Percentiles rank a stretch among this genome's conserved stretches.
Evolutionary conservation across 176 grass and related monocot genomes (phyloP).

Genomic region (Tillandsia leiboldiana): DNA sequence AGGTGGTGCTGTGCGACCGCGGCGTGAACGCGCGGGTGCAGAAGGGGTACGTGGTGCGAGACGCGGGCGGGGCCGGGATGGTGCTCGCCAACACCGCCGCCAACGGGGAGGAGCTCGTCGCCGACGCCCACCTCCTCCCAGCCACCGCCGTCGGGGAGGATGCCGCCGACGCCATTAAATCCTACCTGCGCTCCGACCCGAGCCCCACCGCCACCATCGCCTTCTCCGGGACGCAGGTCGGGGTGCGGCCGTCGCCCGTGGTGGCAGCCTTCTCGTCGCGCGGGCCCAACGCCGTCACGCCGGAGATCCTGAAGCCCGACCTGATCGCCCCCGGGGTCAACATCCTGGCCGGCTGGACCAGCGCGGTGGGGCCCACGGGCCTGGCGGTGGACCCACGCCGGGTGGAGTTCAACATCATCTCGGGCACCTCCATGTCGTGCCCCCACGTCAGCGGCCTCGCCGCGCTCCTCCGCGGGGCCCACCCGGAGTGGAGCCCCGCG

Average conservation of each 20-base stretch:
- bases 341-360: slow-evolving; percentile 83
- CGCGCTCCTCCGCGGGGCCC: slow-evolving; percentile 44
- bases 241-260: slow-evolving; percentile 46
- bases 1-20: slow-evolving; percentile 81
- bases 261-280: slow-evolving; percentile 82
- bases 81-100: slow-evolving; percentile 70
- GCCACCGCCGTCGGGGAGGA: slow-evolving; percentile 50
- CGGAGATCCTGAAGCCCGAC: slow-evolving; percentile 78
- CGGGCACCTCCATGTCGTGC: slow-evolving; percentile 89
- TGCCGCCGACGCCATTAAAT: slow-evolving; percentile 42
- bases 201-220: slow-evolving; percentile 46
- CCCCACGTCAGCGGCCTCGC: slow-evolving; percentile 78
- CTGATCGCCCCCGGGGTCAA: slow-evolving; percentile 71
- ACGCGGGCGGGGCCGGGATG: slow-evolving; percentile 69
- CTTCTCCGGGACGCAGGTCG: slow-evolving; percentile 61
- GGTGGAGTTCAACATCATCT: slow-evolving; percentile 75
- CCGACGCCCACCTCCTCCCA: slow-evolving; percentile 71
- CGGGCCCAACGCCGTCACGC: slow-evolving; percentile 61
- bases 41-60: slow-evolving; percentile 68
- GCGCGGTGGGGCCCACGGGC: slow-evolving; percentile 60
- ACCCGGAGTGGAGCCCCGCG: slow-evolving; percentile 73
- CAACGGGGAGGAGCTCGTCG: slow-evolving; percentile 85
- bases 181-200: slow-evolving; percentile 33
- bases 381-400: slow-evolving; percentile 43
- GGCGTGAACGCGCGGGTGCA: slow-evolving; percentile 72